Evolutionary conservation across 768 basidiomycete genomes (phyloP).

Genomic region (Trametes punicea): DNA sequence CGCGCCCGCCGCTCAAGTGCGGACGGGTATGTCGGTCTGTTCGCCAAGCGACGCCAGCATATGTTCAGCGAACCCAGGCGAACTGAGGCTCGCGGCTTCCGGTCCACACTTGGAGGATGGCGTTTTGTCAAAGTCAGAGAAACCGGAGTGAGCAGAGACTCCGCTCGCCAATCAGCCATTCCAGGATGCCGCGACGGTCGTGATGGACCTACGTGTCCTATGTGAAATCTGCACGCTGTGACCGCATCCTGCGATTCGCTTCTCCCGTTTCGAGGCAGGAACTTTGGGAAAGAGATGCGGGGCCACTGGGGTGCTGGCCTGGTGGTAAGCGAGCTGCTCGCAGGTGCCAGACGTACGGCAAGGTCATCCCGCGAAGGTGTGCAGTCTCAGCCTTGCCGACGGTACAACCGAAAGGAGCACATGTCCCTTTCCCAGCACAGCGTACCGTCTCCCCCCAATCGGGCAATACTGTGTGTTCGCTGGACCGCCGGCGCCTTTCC

Average conservation of each 20-base stretch:
- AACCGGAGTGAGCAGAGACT: not conserved
- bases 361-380: conserved; percentile 15
- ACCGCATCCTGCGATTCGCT: not conserved
- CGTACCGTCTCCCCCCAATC: not conserved
- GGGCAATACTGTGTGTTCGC: not conserved
- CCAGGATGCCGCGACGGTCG: not conserved
- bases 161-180: conserved; percentile 15
- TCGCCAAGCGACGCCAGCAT: not conserved
- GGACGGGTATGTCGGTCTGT: not conserved
- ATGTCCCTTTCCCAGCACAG: not conserved
- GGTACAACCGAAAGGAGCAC: conserved; percentile 2
- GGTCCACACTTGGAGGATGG: not conserved
- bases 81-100: conserved; percentile 1
- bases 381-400: not conserved
- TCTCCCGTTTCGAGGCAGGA: conserved; percentile 8
- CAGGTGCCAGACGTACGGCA: not conserved
- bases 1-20: not conserved
- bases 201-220: conserved; percentile 1
- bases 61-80: not conserved
- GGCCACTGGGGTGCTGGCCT: not conserved
- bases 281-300: not conserved
- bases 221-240: not conserved
- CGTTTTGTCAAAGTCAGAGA: not conserved
- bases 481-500: conserved; percentile 3
- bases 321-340: too few relatives aligned